These are phyloP conservation scores for Bruguiera parviflora DNA, from an alignment of 345 rosid species.

Conservation along the genomic window DNA sequence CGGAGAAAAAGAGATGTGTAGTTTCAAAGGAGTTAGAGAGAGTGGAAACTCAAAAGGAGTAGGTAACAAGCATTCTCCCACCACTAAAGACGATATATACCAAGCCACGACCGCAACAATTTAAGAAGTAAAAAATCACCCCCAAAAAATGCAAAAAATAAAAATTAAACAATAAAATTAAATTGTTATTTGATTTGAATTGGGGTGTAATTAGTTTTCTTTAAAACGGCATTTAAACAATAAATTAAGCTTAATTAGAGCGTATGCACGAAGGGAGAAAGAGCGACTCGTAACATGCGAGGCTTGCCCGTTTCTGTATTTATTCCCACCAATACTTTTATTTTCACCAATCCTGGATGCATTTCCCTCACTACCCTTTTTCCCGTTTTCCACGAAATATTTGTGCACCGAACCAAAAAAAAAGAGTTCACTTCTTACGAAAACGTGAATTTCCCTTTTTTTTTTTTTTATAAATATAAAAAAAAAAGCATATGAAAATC, in stretches of 20 bases:
- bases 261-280: slow-evolving; percentile 55
- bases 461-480: too few species aligned
- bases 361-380: slow-evolving; percentile 46
- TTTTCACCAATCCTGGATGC: not conserved
- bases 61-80: slow-evolving; percentile 78
- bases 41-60: slow-evolving; percentile 61
- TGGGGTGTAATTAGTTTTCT: slow-evolving; percentile 20
- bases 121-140: slow-evolving; percentile 7
- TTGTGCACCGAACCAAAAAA: too few species aligned
- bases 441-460: too few species aligned
- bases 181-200: not conserved
- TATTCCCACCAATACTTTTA: slow-evolving; percentile 20
- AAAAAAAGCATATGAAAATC: not conserved
- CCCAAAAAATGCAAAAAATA: slow-evolving; percentile 11
- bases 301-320: slow-evolving; percentile 69
- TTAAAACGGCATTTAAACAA: slow-evolving; percentile 24
- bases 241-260: slow-evolving; percentile 45
- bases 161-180: not conserved
- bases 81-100: slow-evolving; percentile 39
- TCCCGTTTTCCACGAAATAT: not conserved
- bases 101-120: too few species aligned
- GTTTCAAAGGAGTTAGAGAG: slow-evolving; percentile 34
- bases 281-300: slow-evolving; percentile 81
- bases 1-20: not conserved
- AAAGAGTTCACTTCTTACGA: too few species aligned